Conservation (phyloP, 2,329 filamentous ascomycete species). For the Xylariaceae sp. region DNA sequence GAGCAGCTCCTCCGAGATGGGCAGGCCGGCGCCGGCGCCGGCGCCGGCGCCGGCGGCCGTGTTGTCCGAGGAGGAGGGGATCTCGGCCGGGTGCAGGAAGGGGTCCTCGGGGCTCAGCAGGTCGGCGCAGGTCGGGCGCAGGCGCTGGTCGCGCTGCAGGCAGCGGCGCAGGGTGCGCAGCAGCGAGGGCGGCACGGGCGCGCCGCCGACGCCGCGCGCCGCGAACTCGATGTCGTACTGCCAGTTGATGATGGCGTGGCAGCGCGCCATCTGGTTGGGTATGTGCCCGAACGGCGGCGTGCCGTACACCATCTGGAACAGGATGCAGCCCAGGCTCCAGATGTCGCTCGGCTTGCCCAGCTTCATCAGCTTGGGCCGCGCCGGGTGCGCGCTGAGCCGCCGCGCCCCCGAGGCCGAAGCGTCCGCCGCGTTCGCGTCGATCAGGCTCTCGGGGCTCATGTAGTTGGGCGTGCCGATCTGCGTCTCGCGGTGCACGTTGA, state of each 20-base stretch:
- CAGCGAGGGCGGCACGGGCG: slow-evolving; percentile 50
- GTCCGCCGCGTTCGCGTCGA: slow-evolving; percentile 65
- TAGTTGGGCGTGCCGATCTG: slow-evolving; percentile 97
- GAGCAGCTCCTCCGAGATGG: slow-evolving; percentile 56
- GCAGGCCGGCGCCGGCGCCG: slow-evolving; percentile 48
- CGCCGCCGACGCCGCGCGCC: slow-evolving; percentile 58
- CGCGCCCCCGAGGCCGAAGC: slow-evolving; percentile 28
- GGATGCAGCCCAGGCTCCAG: slow-evolving; percentile 91
- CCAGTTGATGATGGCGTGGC: slow-evolving; percentile 79
- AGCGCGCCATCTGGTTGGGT: slow-evolving; percentile 74
- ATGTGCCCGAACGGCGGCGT: slow-evolving; percentile 92
- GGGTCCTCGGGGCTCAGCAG: slow-evolving; percentile 52
- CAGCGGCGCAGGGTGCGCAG: slow-evolving; percentile 56
- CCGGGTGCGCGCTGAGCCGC: slow-evolving; percentile 26
- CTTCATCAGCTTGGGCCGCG: slow-evolving; percentile 73
- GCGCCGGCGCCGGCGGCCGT: too few species aligned
- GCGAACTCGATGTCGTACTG: slow-evolving; percentile 67
- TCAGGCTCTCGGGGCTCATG: slow-evolving; percentile 92
- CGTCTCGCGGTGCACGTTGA: slow-evolving; percentile 93
- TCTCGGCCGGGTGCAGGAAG: slow-evolving; percentile 56
- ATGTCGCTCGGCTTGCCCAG: slow-evolving; percentile 93
- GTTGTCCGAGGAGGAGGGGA: too few species aligned
- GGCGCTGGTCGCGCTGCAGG: slow-evolving; percentile 53
- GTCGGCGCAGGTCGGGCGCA: slow-evolving; percentile 57
- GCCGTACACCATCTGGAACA: slow-evolving; percentile 99